Base-by-base conservation (phyloP, 1,284 basidiomycete species). In the Lignosus rhinocerotis region DNA sequence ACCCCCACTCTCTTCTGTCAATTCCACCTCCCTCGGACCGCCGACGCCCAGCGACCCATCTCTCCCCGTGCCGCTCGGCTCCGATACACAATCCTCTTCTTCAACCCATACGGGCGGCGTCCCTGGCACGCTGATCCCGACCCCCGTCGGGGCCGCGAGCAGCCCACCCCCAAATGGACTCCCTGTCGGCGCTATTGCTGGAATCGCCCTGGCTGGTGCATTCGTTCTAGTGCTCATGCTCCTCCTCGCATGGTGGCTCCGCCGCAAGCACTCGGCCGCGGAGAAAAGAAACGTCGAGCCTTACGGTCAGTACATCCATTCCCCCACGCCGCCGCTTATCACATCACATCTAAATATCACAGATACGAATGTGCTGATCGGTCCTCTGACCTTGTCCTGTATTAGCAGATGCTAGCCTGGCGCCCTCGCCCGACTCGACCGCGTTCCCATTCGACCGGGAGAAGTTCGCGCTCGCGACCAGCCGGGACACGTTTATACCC, bases 201-300 rank as follows among this genome's bases (percentile, higher is more conserved):
- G 56, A n/a, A 53, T 53, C 6, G 56, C 45, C 8, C 33, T 43
- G 1, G 45, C 51, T 30, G 56, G 56, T 10, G 33, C 41, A 16
- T 16, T 52, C 21, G 11, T 50, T 21, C 16, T 53, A 3, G 21
- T 11, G 16, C 17, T 48, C 19, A 21, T 36, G 11, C n/a, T 47
- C 19, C 9, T 48, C 30, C 21, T 42, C 8, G 14, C 34, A 10
- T 45, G 42, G 49, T 39, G 44, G 19, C 38, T 51, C 14, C 50
- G 19, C 44, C 50, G 34, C 14, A 45, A 30, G 36, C 38, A 11
- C 16, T 1, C 31, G 14, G 12, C 17, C 38, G 19, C 45, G 42
- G 30, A 3, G 4, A 17, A 21, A 8, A 25, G 17, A 19, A 45
- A 16, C 11, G 10, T 57, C 44, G 47, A 38, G 10, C 55, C 55